Percentiles rank a stretch among this genome's conserved stretches.
These are phyloP conservation scores for Jackrogersella minutella DNA, from an alignment of 495 filamentous ascomycete genomes.

Conservation along the genomic window DNA sequence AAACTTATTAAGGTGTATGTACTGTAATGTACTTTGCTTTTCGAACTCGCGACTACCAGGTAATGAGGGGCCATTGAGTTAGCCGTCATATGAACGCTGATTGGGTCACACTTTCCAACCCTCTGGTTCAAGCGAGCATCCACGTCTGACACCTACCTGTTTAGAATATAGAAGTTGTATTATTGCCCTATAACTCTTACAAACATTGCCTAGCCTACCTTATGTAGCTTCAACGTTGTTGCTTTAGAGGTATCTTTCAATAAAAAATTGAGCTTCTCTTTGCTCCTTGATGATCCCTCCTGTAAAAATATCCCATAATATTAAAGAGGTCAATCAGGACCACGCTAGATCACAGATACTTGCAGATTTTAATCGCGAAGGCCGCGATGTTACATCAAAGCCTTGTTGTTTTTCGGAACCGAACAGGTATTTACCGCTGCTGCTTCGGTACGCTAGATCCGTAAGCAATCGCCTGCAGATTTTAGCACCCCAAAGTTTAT, in stretches of 20 bases:
- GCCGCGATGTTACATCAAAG: slow-evolving; percentile 23
- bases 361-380: slow-evolving; percentile 21
- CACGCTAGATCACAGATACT: slow-evolving; percentile 8
- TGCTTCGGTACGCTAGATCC: slow-evolving; percentile 25
- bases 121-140: slow-evolving; percentile 21
- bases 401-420: slow-evolving; percentile 22
- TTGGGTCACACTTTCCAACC: slow-evolving; percentile 32
- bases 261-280: no score
- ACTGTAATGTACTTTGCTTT: background rate
- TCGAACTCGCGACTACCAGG: slow-evolving; percentile 2
- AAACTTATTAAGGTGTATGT: no score
- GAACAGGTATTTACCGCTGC: slow-evolving; percentile 20
- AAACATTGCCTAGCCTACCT: background rate
- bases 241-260: no score
- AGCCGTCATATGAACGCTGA: slow-evolving; percentile 20
- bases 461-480: slow-evolving; percentile 34
- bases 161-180: slow-evolving; percentile 27
- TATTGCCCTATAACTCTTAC: slow-evolving; percentile 13
- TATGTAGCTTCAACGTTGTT: background rate
- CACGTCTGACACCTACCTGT: slow-evolving; percentile 25
- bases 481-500: slow-evolving; percentile 23
- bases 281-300: slow-evolving; percentile 9
- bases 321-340: background rate
- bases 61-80: slow-evolving; percentile 19
- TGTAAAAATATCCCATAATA: background rate